phyloP scores from a whole-genome alignment of 257 asterid genomes.

The Solanum etuberosum region DNA sequence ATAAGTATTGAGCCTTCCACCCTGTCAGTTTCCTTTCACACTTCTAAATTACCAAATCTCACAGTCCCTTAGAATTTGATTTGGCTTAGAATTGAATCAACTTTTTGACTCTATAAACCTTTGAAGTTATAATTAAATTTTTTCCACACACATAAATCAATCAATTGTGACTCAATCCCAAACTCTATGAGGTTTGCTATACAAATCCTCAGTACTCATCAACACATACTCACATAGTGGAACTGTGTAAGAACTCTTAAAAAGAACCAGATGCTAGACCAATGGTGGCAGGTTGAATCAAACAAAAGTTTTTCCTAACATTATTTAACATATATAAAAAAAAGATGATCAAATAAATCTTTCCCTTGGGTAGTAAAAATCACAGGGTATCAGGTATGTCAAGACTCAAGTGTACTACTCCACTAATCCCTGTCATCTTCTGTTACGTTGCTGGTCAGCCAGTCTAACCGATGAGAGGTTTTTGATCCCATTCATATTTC shows the following conservation, averaged over 20 bases:
- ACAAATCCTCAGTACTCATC: background rate
- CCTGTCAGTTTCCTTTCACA: background rate
- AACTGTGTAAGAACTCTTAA: background rate
- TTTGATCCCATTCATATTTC: background rate
- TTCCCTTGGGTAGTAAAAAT: background rate
- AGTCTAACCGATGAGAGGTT: background rate
- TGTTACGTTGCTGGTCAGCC: background rate
- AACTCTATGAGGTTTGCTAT: background rate
- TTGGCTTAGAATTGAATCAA: background rate
- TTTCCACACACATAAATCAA: background rate
- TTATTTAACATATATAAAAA: background rate
- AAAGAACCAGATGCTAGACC: background rate
- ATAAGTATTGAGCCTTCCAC: background rate
- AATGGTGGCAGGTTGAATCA: background rate
- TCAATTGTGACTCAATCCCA: background rate
- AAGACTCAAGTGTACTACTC: background rate
- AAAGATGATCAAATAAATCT: background rate
- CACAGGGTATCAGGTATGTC: background rate
- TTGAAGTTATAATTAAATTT: background rate
- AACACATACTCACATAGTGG: background rate
- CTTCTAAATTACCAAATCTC: background rate
- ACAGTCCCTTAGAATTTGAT: background rate
- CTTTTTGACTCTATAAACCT: background rate
- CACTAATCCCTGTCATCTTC: background rate
- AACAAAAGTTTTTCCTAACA: background rate